A percentile compares a stretch with the other conserved stretches of the same genome.
These are phyloP conservation scores for Xylariaceae sp. DNA, from an alignment of 2,329 filamentous ascomycete species.

Conservation along the genomic window DNA sequence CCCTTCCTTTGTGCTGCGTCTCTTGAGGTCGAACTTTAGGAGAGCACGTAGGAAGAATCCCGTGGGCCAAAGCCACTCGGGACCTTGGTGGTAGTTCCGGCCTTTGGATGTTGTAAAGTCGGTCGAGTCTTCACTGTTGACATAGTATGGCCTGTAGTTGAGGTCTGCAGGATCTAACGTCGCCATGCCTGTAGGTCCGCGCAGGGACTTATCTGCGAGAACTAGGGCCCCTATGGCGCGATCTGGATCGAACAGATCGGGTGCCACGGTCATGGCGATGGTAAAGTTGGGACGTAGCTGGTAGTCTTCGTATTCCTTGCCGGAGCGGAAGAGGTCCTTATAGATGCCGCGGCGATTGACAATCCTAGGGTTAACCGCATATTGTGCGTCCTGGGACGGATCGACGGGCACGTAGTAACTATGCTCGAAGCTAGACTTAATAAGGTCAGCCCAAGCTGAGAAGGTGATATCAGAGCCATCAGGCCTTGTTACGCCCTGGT, in stretches of 20 bases:
- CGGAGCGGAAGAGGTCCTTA: conserved; percentile 93
- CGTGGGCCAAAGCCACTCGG: conserved; percentile 97
- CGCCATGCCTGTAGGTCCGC: conserved; percentile 91
- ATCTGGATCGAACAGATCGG: conserved; percentile 77
- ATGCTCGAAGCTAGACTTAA: conserved; percentile 86
- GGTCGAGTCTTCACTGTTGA: conserved; percentile 88
- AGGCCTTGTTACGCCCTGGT: conserved; percentile 70
- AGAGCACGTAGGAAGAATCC: conserved; percentile 93
- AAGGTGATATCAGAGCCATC: conserved; percentile 68
- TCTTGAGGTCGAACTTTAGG: conserved; percentile 83
- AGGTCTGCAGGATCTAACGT: conserved; percentile 90
- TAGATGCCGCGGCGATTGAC: conserved; percentile 95
- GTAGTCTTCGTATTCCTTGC: conserved; percentile 97
- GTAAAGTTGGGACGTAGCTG: conserved; percentile 93
- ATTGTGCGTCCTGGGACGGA: conserved; percentile 69
- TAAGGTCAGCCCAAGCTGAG: conserved; percentile 74
- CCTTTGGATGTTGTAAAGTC: conserved; percentile 94
- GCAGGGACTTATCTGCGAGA: conserved; percentile 76
- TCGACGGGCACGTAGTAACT: conserved; percentile 84
- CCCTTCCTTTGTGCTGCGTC: conserved; percentile 65
- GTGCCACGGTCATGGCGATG: conserved; percentile 92
- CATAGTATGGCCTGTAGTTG: conserved; percentile 94
- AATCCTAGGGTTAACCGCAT: conserved; percentile 78
- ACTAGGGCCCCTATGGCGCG: conserved; percentile 82
- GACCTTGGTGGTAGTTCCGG: conserved; percentile 96